Conservation (phyloP, 192 early-diverging fungal genomes). For the Entomortierella lignicola region DNA sequence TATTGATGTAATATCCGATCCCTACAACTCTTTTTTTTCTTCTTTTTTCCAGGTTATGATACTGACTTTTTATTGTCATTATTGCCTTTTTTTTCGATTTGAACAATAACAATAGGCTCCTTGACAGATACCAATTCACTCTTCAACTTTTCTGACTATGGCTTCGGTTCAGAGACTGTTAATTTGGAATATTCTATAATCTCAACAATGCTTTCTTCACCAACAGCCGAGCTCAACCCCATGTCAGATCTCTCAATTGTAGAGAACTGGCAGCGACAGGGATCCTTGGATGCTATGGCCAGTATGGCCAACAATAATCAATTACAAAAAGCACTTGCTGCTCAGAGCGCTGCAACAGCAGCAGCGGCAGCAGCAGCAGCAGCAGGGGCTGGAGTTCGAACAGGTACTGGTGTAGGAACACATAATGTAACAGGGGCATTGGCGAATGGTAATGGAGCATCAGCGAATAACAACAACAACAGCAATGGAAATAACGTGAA, state of each 20-base stretch:
- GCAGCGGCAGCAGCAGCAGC: conserved; percentile 4
- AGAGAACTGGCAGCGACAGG: conserved; percentile 48
- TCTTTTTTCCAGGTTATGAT: too few species aligned
- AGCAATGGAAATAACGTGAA: not conserved
- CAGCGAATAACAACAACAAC: conserved; percentile 15
- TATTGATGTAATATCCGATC: too few species aligned
- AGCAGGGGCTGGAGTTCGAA: not conserved
- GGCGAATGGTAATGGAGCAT: conserved; percentile 4
- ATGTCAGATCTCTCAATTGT: conserved; percentile 53
- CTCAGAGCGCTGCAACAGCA: conserved; percentile 13
- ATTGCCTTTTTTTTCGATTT: too few species aligned
- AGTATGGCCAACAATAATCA: conserved; percentile 57
- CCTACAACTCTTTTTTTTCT: too few species aligned
- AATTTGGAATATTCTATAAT: conserved; percentile 92
- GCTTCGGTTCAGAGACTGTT: conserved; percentile 89
- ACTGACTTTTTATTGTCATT: too few species aligned
- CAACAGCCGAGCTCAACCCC: conserved; percentile 56
- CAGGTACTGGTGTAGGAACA: not conserved
- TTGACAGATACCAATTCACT: conserved; percentile 35
- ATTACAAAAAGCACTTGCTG: conserved; percentile 37
- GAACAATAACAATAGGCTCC: not conserved
- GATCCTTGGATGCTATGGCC: conserved; percentile 38
- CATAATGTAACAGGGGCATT: conserved; percentile 9
- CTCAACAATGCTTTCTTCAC: conserved; percentile 86
- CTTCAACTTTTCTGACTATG: conserved; percentile 58